Evolutionary conservation across 176 grass and related monocot species (phyloP).

Genomic region (Saccharum officinarum): DNA sequence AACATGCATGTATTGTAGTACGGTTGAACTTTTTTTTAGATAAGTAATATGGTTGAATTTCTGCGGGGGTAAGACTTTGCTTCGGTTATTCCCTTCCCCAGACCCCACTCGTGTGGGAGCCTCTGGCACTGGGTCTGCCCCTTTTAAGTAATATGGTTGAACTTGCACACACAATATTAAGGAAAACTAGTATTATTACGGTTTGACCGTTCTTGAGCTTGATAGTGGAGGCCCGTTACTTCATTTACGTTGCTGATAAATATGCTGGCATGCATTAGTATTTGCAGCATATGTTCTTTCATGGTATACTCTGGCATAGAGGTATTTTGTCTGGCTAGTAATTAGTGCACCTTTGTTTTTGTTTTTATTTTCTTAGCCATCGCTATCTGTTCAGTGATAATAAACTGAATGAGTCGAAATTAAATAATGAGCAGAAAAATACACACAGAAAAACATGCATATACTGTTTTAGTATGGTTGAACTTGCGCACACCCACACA

Average conservation of each 20-base stretch:
- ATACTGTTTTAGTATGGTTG: not conserved
- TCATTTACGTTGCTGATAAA: not conserved
- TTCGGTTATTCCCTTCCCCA: no score
- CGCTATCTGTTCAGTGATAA: not conserved
- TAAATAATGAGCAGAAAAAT: not conserved
- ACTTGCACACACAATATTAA: not conserved
- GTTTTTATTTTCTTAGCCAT: not conserved
- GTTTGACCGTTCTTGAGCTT: not conserved
- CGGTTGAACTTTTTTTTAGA: not conserved
- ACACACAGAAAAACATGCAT: not conserved
- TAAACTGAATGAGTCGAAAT: slow-evolving; percentile 5
- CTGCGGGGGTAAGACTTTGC: no score
- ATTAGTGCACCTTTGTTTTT: not conserved
- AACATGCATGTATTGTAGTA: not conserved
- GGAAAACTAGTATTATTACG: not conserved
- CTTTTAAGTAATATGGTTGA: not conserved
- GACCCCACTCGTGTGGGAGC: no score
- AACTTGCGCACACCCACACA: not conserved
- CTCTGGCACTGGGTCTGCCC: no score
- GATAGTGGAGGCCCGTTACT: not conserved
- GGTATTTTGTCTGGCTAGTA: not conserved
- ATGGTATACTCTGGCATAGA: not conserved
- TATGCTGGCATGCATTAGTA: not conserved
- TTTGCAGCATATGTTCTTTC: not conserved
- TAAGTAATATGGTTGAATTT: not conserved